Conservation (phyloP, 164 flowering plant species). For the Macadamia integrifolia region DNA sequence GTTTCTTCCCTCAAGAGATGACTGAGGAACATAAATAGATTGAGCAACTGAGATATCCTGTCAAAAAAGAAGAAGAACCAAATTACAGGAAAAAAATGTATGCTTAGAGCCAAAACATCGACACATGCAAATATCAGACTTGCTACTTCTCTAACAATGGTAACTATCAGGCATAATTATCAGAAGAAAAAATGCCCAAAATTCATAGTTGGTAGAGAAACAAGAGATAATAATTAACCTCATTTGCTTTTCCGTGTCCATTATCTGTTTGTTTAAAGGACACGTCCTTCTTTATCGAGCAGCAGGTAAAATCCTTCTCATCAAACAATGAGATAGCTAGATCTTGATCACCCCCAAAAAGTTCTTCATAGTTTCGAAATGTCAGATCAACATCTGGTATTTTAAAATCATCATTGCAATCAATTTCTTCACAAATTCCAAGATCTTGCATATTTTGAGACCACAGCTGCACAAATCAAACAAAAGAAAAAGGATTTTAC, state of each 20-base stretch:
- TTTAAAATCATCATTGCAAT: slow-evolving; percentile 40
- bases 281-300: slow-evolving; percentile 27
- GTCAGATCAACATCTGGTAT: slow-evolving; percentile 80
- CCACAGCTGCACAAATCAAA: slow-evolving; percentile 50
- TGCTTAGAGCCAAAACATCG: too few relatives aligned
- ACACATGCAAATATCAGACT: too few relatives aligned
- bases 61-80: slow-evolving; percentile 2
- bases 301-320: slow-evolving; percentile 21
- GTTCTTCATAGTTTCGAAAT: slow-evolving; percentile 63
- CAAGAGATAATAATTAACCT: slow-evolving; percentile 30
- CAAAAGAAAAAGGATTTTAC: not conserved
- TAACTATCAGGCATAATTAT: too few relatives aligned
- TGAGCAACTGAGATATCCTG: slow-evolving; percentile 37
- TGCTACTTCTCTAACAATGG: too few relatives aligned
- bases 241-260: slow-evolving; percentile 15
- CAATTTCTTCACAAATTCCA: slow-evolving; percentile 60
- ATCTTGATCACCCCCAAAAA: slow-evolving; percentile 51
- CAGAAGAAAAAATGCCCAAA: not conserved
- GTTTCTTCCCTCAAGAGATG: slow-evolving; percentile 12
- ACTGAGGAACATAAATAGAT: slow-evolving; percentile 8
- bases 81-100: not conserved
- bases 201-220: not conserved
- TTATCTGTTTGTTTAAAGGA: slow-evolving; percentile 26
- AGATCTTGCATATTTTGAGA: slow-evolving; percentile 76
- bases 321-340: slow-evolving; percentile 24